phyloP scores from a whole-genome alignment of 2,329 filamentous ascomycete genomes.

The Phaeomoniella chlamydospora region DNA sequence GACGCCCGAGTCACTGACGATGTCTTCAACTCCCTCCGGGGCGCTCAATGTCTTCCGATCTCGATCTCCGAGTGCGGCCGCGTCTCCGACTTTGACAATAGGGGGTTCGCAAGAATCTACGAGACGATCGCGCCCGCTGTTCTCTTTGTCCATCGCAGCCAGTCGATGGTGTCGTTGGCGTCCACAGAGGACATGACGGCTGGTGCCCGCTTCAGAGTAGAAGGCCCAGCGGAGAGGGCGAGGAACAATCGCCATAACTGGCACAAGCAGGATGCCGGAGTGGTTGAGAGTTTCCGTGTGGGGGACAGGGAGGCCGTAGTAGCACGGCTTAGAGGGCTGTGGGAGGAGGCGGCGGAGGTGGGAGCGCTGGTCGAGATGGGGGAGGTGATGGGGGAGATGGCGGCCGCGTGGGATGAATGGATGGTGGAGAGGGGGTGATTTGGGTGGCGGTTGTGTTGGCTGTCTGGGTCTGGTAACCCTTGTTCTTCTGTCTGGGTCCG shows the following conservation, averaged over 20 bases:
- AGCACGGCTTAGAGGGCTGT: not conserved
- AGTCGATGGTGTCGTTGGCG: not conserved
- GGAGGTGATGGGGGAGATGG: not conserved
- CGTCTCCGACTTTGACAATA: not conserved
- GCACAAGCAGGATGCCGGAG: not conserved
- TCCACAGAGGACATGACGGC: not conserved
- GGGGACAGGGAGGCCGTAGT: not conserved
- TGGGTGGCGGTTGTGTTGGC: too few species aligned
- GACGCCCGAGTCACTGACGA: too few species aligned
- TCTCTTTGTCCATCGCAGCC: not conserved
- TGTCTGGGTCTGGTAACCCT: too few species aligned
- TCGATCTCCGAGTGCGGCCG: not conserved
- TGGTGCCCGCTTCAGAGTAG: not conserved
- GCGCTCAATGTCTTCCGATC: not conserved
- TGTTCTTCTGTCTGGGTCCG: too few species aligned
- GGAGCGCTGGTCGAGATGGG: not conserved
- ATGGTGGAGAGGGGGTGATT: too few species aligned
- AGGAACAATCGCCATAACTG: not conserved
- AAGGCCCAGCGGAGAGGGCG: not conserved
- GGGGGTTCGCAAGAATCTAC: not conserved
- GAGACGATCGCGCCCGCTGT: not conserved
- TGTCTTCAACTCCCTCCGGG: not conserved
- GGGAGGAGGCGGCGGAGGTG: not conserved
- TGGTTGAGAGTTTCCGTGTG: not conserved
- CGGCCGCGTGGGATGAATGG: not conserved